Evolutionary conservation across 2,329 filamentous ascomycete species (phyloP), one percentile per base, ranked within the genome.

Genomic region (Alternaria hordeiaustralica): DNA sequence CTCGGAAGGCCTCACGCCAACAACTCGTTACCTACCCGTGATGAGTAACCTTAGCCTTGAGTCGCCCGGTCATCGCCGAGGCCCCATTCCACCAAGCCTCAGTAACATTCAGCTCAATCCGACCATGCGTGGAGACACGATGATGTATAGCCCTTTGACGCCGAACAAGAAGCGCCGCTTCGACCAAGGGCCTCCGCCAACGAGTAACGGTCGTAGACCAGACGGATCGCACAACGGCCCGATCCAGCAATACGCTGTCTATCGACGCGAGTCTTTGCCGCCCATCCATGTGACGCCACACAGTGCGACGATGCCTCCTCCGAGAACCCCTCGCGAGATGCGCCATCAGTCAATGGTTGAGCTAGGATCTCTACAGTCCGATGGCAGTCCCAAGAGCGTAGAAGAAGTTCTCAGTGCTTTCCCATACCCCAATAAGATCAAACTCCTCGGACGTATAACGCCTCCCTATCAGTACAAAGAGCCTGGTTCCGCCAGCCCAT

Each of bases 341-440:
- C 71, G 71, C 44, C 69, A 61, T 13, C 55, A 30, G n/a, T 71
- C 68, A 13, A 43, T 63, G 3, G 59, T 61, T 11, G 68, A 75
- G 36, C 36, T 60, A 5, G 63, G 46, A 3, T 33, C 62, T 11
- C 33, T 55, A 4, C 56, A 63, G 41, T 47, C 55, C 13, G 28
- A 45, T 12, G 46, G 56, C 11, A 70, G 80, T 67, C 64, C 68
- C 23, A 84, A 74, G 64, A 86, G 83, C 53, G 81, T 91, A 21
- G 89, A 91, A 71, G 88, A 89, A 8, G 90, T 91, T 82, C 88
- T 94, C 63, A 92, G 92, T 89, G 88, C 85, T 25, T 91, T 96
- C 55, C 87, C 90, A 0, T 91, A 92, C 72, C 80, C 89, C 47
- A 89, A 89, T 68, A 97, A 97, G 79, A 87, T 97, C 71, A 88